A percentile compares a stretch with the other conserved stretches of the same genome.
Conservation (phyloP, 371 early-diverging fungal genomes). For the Syncephalastrum contaminatum region DNA sequence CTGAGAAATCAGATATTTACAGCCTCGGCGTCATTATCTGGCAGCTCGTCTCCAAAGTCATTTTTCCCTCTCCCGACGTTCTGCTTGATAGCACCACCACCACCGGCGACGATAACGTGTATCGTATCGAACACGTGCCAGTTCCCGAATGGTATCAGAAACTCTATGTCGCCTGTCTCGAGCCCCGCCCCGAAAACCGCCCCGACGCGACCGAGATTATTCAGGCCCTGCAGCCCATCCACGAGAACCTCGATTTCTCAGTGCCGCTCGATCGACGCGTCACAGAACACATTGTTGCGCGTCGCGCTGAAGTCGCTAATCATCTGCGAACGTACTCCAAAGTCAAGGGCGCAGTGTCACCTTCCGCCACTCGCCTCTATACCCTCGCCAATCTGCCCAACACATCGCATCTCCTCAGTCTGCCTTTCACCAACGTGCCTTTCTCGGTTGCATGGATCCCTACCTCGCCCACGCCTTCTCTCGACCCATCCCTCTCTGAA, state of each 20-base stretch:
- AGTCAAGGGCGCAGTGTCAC: slow-evolving; percentile 32
- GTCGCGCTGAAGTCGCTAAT: slow-evolving; percentile 42
- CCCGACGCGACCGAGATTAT: slow-evolving; percentile 39
- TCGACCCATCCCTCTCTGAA: slow-evolving; percentile 10
- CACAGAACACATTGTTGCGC: slow-evolving; percentile 39
- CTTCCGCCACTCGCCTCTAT: slow-evolving; percentile 41
- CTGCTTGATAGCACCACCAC: slow-evolving; percentile 12
- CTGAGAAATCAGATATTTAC: slow-evolving; percentile 49
- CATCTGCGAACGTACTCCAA: slow-evolving; percentile 40
- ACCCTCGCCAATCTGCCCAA: slow-evolving; percentile 39
- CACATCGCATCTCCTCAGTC: slow-evolving; percentile 22
- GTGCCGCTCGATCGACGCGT: slow-evolving; percentile 34
- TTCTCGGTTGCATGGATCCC: slow-evolving; percentile 16
- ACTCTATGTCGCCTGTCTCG: slow-evolving; percentile 36
- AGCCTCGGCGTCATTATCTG: slow-evolving; percentile 47
- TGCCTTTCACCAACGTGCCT: slow-evolving; percentile 29
- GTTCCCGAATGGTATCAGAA: slow-evolving; percentile 44
- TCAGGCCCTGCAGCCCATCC: slow-evolving; percentile 35
- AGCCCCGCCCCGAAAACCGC: slow-evolving; percentile 41
- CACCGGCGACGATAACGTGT: slow-evolving; percentile 28
- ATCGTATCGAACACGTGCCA: slow-evolving; percentile 41
- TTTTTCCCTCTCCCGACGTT: slow-evolving; percentile 48
- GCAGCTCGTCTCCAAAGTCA: slow-evolving; percentile 51
- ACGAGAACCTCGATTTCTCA: slow-evolving; percentile 32
- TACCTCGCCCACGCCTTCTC: slow-evolving; percentile 2